Conservation (phyloP, 1,284 basidiomycete species). For the Erythrobasidium hasegawianum region DNA sequence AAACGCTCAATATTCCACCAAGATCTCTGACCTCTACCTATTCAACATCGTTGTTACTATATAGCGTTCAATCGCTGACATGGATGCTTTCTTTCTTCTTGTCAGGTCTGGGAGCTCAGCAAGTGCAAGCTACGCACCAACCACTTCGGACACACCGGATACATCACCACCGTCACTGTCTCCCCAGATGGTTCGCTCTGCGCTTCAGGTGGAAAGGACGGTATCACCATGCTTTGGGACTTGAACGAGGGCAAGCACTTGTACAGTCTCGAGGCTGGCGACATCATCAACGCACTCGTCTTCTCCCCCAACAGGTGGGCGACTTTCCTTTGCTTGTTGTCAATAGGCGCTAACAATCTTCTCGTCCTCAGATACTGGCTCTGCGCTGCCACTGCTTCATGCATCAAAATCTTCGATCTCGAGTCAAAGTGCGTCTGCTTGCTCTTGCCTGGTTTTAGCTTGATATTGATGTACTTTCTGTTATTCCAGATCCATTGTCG, state of each 20-base stretch:
- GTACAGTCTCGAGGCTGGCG: constrained; percentile 98
- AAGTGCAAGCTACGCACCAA: constrained; percentile 99
- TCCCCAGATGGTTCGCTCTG: constrained; percentile 99
- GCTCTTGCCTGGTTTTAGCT: too few species aligned
- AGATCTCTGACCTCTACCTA: constrained; percentile 60
- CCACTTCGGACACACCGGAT: constrained; percentile 99
- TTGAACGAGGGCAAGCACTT: constrained; percentile 99
- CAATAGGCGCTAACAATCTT: background rate
- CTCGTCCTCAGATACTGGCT: constrained; percentile 76
- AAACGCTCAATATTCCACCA: constrained; percentile 63
- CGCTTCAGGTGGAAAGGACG: constrained; percentile 98
- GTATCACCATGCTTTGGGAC: constrained; percentile 99
- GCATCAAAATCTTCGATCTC: constrained; percentile 95
- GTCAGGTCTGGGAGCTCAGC: constrained; percentile 96
- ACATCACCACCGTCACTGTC: constrained; percentile 98
- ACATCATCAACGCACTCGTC: constrained; percentile 97
- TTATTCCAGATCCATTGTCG: constrained; percentile 71
- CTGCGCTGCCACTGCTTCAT: constrained; percentile 94
- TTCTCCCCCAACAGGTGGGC: constrained; percentile 87
- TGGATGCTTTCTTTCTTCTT: constrained; percentile 15
- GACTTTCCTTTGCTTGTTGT: background rate
- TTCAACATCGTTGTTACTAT: constrained; percentile 5
- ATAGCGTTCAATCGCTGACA: constrained; percentile 14
- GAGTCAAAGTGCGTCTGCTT: constrained; percentile 54
- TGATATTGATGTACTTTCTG: too few species aligned